Base-by-base conservation (phyloP, 257 asterid species). In the Linaria vulgaris region DNA sequence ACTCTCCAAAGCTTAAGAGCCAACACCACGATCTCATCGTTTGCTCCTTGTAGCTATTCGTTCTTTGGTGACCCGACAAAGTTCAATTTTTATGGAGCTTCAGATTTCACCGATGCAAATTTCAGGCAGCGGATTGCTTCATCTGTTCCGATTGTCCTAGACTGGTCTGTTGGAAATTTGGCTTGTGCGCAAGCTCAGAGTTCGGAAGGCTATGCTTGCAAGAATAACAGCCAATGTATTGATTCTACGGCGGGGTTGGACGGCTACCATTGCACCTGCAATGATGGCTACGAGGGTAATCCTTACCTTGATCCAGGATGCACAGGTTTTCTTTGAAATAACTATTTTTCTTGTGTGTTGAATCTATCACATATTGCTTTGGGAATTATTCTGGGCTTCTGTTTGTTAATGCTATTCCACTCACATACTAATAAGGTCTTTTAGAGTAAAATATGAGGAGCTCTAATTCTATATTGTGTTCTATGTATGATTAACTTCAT, bases 301-400 rank as follows among this genome's bases (percentile, higher is more conserved):
- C 96, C 97, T 1, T 90, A 87, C 49, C 66, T 90, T 15, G 74
- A 74, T 27, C 82, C 80, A 0, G 95, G 89, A 23, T 90, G 97
- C 79, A 82, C 68, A 70, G 95, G 97, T 89, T 50, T 23, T 30
- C 7, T 31, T 56, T 30, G n/a, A n/a, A n/a, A n/a, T n/a, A n/a
- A n/a, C 3, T 10, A 15, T 12, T 30, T 30, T 30, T 37, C 5
- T 39, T 23, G 23, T 61, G 64, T 17, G 13, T n/a, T n/a, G n/a
- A n/a, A n/a, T n/a, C n/a, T n/a, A n/a, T n/a, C n/a, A n/a, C n/a
- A n/a, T n/a, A n/a, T n/a, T n/a, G n/a, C n/a, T n/a, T n/a, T n/a
- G n/a, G n/a, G n/a, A n/a, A n/a, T n/a, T n/a, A n/a, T n/a, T n/a
- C n/a, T n/a, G n/a, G n/a, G n/a, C n/a, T n/a, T n/a, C n/a, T n/a